Base-by-base conservation (phyloP, 352 stramenopile species). In the Pythium pyrilobum region DNA sequence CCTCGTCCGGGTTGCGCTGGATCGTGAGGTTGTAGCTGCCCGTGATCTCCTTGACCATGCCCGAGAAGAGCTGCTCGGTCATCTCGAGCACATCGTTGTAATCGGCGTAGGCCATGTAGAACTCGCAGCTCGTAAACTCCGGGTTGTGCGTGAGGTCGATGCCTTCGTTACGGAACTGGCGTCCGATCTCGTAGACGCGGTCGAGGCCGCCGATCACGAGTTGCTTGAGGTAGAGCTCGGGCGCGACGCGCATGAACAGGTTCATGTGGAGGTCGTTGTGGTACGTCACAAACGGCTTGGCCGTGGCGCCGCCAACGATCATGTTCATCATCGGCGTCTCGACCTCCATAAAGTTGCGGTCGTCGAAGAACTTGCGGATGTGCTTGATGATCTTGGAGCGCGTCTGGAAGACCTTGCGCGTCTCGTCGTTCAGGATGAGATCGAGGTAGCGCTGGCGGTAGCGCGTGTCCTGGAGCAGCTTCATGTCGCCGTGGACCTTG, bases 91-190 rank as follows among this genome's bases (percentile, higher is more conserved):
- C 89, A 67, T 98, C 93, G 62, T 98, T 82, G 78, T 99, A 99
- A 80, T 99, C 96, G 0, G 95, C 94, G 72, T 99, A 99, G 2
- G 96, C 95, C 83, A 98, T 91, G 85, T 99, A 99, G 43, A 99
- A 87, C 78, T 99, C 97, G 53, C 97, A 93, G 45, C 89, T 97
- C 10, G 97, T 99, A 61, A 99, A 99, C 72, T 99, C 97, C 2
- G 96, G 96, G 86, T 99, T 99, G 81, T 99, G 97, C 48, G 95
- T 92, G 15, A 96, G 85, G 33, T 96, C 96, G 38, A 99, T 96
- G 42, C 97, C 96, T 72, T 99, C 97, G 71, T 99, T 99, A 48
- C 97, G 95, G 74, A 99, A 99, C 66, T 99, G 97, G 12, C 96
- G 89, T 32, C 97, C 97, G 40, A 99, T 77, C 75, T 99, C 97